A percentile compares a stretch with the other conserved stretches of the same genome.
Evolutionary conservation across 2,329 filamentous ascomycete species (phyloP).

Genomic region (Phaeosphaeriaceae sp.): DNA sequence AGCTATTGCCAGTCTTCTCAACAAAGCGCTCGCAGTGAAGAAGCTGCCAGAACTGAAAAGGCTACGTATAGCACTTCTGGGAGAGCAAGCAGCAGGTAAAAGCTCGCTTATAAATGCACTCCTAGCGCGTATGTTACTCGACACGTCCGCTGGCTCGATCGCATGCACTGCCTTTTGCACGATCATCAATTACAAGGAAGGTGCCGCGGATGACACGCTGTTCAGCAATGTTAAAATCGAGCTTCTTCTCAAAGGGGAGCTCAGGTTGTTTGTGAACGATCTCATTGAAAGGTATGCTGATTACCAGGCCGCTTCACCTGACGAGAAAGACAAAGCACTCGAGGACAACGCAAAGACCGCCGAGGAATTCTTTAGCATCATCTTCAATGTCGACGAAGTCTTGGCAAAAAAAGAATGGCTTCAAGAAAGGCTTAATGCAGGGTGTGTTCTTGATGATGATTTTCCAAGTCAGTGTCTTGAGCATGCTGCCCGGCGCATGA

Average conservation of each 20-base stretch:
- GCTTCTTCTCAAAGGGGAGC: conserved; percentile 6
- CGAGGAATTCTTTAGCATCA: conserved; percentile 15
- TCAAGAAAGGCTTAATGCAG: not conserved
- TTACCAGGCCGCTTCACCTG: not conserved
- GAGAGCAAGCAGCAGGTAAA: conserved; percentile 20
- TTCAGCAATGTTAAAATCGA: conserved; percentile 13
- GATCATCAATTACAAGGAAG: conserved; percentile 6
- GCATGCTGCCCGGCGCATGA: not conserved
- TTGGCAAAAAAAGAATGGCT: not conserved
- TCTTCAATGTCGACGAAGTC: conserved; percentile 8
- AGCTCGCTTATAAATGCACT: conserved; percentile 17
- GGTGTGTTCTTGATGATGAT: conserved; percentile 1
- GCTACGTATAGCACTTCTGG: conserved; percentile 13
- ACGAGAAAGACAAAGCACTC: not conserved
- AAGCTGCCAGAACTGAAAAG: not conserved
- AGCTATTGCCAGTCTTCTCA: not conserved
- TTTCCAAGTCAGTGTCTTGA: conserved; percentile 6
- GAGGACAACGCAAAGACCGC: conserved; percentile 7
- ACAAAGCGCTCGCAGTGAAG: not conserved
- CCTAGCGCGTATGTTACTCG: conserved; percentile 12
- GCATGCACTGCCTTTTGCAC: conserved; percentile 17
- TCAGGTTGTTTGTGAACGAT: conserved; percentile 3
- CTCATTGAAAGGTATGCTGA: conserved; percentile 7
- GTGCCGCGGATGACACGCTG: conserved; percentile 7
- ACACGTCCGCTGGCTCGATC: conserved; percentile 5